Base-by-base conservation (phyloP, 2,329 filamentous ascomycete genomes). In the Diplodia seriata region DNA sequence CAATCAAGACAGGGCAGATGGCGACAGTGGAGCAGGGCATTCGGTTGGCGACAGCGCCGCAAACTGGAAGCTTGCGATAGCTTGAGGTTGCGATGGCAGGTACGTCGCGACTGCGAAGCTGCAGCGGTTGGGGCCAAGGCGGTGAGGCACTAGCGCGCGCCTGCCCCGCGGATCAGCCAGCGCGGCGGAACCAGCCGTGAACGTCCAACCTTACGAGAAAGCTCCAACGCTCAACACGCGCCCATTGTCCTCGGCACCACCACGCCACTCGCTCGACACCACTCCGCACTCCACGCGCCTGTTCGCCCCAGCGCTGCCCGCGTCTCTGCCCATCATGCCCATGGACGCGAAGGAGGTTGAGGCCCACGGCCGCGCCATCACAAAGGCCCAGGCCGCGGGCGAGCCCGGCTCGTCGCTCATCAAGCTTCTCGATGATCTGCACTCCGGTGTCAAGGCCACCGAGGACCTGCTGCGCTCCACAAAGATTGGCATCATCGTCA, bases 391-490 rank as follows among this genome's bases (percentile, higher is more conserved):
- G 53, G 83, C 85, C 56, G 88, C 89, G 68, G 91, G 91, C 75
- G 92, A 97, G 75, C 88, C 93, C 4, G 76, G 91, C 31, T 81
- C 89, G 50, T 90, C 87, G 69, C 86, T 97, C 62, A 83, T 96
- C 67, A 84, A 86, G 64, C 85, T 98, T 70, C 84, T 99, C 65
- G 89, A 90, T 74, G 87, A 90, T 62, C 85, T 98, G 49, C 92
- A 94, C 81, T 89, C 90, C 74, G 91, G 92, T 70, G 89, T 94
- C 43, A 86, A 87, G 56, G 91, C 94, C 11, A 95, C 92, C 2
- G 95, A 99, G 81, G 93, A 97, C 73, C 87, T 97, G 73, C 84
- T 99, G 72, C 89, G 94, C 76, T 91, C 91, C 51, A 98, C 94
- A n/a, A 91, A 91, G 73, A 94, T 97, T 63, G 95, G 95, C 73